Evolutionary conservation across 1,284 basidiomycete species (phyloP).

Genomic region (Trichosporon asahii): DNA sequence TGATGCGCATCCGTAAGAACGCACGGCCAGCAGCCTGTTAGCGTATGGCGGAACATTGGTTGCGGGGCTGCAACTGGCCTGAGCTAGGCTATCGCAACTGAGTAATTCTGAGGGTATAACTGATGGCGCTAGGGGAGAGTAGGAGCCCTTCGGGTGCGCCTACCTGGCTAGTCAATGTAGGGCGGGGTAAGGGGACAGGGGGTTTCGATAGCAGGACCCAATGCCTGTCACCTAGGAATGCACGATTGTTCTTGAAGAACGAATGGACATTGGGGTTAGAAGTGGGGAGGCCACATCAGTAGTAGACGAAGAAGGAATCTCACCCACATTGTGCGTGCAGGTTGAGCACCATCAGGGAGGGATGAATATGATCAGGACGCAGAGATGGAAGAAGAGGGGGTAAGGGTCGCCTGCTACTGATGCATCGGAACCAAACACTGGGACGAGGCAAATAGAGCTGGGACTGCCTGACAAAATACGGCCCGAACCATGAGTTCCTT

Average conservation of each 20-base stretch:
- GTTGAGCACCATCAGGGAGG: neutral
- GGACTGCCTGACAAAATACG: neutral
- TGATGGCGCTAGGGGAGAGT: neutral
- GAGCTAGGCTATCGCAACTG: no score
- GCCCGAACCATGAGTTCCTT: neutral
- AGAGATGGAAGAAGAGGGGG: neutral
- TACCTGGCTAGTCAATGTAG: neutral
- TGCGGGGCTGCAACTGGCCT: neutral
- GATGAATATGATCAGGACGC: neutral
- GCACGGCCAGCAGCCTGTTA: neutral
- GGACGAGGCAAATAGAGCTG: neutral
- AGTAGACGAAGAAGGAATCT: neutral
- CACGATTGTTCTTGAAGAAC: neutral
- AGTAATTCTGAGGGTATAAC: neutral
- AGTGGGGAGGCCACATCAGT: neutral
- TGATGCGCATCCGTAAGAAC: neutral
- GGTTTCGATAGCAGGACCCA: no score
- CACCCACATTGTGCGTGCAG: neutral
- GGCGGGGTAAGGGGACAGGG: no score
- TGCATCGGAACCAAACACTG: conserved; percentile 10
- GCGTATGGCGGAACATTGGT: neutral
- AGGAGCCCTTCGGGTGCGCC: neutral
- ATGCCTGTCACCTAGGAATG: neutral
- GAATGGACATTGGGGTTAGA: neutral
- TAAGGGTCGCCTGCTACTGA: neutral